Base-by-base conservation (phyloP, 1,139 yeast species). In the Zygoascus hellenicus region DNA sequence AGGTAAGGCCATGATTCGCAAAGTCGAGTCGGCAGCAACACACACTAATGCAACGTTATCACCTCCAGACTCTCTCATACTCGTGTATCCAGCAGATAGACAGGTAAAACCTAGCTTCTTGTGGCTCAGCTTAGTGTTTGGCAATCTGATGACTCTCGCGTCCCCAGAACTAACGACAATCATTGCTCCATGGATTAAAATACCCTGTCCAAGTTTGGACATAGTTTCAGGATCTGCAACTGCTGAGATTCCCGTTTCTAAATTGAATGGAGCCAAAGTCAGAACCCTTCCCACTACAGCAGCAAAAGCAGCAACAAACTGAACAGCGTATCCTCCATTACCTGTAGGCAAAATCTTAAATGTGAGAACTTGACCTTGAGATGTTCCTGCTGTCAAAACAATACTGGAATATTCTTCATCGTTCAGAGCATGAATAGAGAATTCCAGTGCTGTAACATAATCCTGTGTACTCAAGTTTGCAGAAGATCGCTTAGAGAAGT, bases 351-450 rank as follows among this genome's bases (percentile, higher is more conserved):
- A 62, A 2, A 92, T 66, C 58, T 83, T 81, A 65, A 78, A 86
- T 0, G 81, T 74, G 28, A 83, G 57, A 14, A 89, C 63, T 48
- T 87, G 86, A 13, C 98, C 98, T 30, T 71, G 70, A 48, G 80
- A 78, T 0, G 97, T 84, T 28, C 98, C 99, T 11, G 83, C 84
- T 31, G 80, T 68, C 63, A 90, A 66, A 30, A 86, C 61, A 43
- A 92, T 77, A 16, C 89, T 81, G 0, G 95, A 83, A 57, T 76
- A 86, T 2, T 75, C 74, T 26, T 79, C 83, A 48, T 80, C 84
- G 40, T 77, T 80, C 35, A 64, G 64, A 46, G 76, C 85, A 80
- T 80, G 76, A 43, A 81, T 84, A 1, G 87, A 75, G 64, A 89
- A 85, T 55, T 87, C 92, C 48, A 87, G 64, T 1, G 76, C 62